Evolutionary conservation across 768 basidiomycete genomes (phyloP).

Genomic region (Mycena venus): DNA sequence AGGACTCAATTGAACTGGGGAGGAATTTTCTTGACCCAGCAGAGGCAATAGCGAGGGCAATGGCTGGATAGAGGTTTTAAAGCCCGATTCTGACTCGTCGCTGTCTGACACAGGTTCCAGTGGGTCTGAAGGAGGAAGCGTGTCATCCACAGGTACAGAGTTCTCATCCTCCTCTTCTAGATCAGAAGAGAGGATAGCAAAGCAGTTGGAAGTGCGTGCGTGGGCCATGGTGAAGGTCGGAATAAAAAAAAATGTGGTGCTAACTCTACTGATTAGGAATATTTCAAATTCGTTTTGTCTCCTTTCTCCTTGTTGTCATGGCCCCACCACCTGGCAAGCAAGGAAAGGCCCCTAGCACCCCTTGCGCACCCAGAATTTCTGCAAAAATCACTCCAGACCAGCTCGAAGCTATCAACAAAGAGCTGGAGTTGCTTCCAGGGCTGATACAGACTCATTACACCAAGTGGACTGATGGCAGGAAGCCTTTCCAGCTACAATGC

Average conservation of each 20-base stretch:
- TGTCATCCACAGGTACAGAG: too few species aligned
- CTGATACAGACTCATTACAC: background rate
- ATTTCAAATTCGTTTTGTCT: too few species aligned
- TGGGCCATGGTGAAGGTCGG: too few species aligned
- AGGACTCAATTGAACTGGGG: background rate
- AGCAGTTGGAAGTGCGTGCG: too few species aligned
- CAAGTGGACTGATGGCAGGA: background rate
- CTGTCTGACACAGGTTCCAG: background rate
- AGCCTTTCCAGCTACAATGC: background rate
- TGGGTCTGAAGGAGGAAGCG: background rate
- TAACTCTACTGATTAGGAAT: too few species aligned
- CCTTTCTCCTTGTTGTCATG: too few species aligned
- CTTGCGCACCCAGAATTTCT: background rate
- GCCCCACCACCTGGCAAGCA: background rate
- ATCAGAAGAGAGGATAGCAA: too few species aligned
- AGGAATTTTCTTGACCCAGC: too few species aligned
- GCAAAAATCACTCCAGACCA: background rate
- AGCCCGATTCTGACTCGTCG: background rate
- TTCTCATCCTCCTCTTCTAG: too few species aligned
- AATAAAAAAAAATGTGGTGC: too few species aligned
- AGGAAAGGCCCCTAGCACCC: background rate
- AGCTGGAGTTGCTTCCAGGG: constrained; percentile 16
- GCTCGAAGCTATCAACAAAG: background rate
- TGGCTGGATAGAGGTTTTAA: background rate
- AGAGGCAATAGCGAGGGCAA: background rate